phyloP scores from a whole-genome alignment of 306 rosid species.

The Castanea mollissima region DNA sequence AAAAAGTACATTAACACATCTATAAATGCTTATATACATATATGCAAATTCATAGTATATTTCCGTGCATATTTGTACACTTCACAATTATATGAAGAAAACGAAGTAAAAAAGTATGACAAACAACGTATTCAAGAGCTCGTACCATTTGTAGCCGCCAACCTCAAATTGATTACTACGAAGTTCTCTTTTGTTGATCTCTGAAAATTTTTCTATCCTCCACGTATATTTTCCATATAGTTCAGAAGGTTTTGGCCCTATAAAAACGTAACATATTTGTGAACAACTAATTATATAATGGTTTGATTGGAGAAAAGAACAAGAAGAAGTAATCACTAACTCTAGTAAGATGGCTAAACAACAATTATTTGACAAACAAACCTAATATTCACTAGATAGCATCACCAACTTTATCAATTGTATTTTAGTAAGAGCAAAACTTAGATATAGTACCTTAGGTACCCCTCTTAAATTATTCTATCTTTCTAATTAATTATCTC shows the following conservation, averaged over 20 bases:
- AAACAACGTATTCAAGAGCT: slow-evolving; percentile 13
- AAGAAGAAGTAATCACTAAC: not conserved
- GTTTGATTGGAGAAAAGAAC: not conserved
- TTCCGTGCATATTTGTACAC: not conserved
- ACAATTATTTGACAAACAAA: not conserved
- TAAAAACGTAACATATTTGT: slow-evolving; percentile 20
- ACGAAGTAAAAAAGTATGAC: not conserved
- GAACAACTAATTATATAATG: slow-evolving; percentile 15
- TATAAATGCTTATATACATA: not conserved
- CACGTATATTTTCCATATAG: slow-evolving; percentile 90
- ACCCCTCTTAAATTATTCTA: no score
- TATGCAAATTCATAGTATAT: not conserved
- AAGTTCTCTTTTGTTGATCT: slow-evolving; percentile 96
- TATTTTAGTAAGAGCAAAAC: no score
- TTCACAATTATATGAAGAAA: not conserved
- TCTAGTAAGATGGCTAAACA: not conserved
- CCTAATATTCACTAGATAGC: not conserved
- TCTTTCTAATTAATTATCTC: no score
- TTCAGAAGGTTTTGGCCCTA: slow-evolving; percentile 87
- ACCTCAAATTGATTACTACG: slow-evolving; percentile 95
- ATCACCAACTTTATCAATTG: not conserved
- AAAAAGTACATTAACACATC: not conserved
- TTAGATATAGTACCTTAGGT: no score
- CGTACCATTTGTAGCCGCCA: slow-evolving; percentile 98
- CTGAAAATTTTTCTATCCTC: slow-evolving; percentile 97